Percentiles rank a stretch among this genome's conserved stretches.
Conservation (phyloP, 2,329 filamentous ascomycete species). For the Sclerotinia glacialis region DNA sequence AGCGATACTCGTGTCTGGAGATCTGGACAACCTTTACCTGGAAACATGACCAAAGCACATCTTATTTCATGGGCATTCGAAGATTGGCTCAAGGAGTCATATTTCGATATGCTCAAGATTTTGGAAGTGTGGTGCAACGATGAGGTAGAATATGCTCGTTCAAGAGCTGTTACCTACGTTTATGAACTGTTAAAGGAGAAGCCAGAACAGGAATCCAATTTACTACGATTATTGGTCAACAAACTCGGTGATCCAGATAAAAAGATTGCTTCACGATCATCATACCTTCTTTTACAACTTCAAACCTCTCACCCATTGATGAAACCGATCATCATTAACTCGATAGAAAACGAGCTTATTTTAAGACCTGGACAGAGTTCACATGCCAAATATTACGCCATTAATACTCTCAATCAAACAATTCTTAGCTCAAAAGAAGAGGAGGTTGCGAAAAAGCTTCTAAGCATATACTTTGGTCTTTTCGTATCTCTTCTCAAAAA, state of each 20-base stretch:
- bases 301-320: constrained; percentile 87
- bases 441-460: constrained; percentile 71
- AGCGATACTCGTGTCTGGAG: constrained; percentile 59
- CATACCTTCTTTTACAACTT: constrained; percentile 88
- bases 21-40: constrained; percentile 66
- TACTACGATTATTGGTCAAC: constrained; percentile 87
- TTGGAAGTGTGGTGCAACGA: constrained; percentile 92
- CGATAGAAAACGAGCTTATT: constrained; percentile 83
- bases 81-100: constrained; percentile 90
- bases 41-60: constrained; percentile 70
- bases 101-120: constrained; percentile 89
- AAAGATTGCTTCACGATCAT: constrained; percentile 91
- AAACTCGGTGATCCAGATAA: constrained; percentile 94
- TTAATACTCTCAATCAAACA: constrained; percentile 96
- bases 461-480: constrained; percentile 88
- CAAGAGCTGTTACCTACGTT: constrained; percentile 83
- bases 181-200: constrained; percentile 91
- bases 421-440: constrained; percentile 84
- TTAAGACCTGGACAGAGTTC: constrained; percentile 83
- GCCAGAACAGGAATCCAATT: constrained; percentile 93
- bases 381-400: constrained; percentile 90
- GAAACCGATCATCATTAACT: constrained; percentile 82
- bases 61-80: constrained; percentile 88
- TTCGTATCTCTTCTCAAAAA: constrained; percentile 79
- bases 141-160: constrained; percentile 90